A percentile compares a stretch with the other conserved stretches of the same genome.
phyloP scores from a whole-genome alignment of 1,139 yeast genomes.

The Debaryomyces udenii region DNA sequence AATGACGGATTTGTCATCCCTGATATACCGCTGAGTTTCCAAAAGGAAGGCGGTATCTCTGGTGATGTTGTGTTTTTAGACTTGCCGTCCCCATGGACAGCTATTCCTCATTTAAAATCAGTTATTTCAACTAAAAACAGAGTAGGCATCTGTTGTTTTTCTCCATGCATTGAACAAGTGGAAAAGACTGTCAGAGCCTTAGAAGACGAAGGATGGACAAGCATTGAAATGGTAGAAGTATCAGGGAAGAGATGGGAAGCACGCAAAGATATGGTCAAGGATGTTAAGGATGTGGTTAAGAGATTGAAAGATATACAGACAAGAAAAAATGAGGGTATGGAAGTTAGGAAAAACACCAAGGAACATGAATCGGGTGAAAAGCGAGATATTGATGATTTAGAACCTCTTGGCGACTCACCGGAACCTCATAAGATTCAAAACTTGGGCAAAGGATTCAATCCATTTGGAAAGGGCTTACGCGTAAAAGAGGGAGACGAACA shows the following conservation, averaged over 20 bases:
- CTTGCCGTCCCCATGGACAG: constrained; percentile 97
- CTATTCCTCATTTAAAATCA: constrained; percentile 70
- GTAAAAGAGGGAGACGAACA: constrained; percentile 83
- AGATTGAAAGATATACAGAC: constrained; percentile 80
- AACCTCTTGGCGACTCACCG: constrained; percentile 16
- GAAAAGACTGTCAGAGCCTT: constrained; percentile 78
- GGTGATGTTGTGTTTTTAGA: constrained; percentile 86
- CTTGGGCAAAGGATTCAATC: constrained; percentile 69
- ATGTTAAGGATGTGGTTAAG: constrained; percentile 76
- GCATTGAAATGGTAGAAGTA: constrained; percentile 91
- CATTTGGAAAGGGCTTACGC: constrained; percentile 84
- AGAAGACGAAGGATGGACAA: constrained; percentile 79
- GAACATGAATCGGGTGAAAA: constrained; percentile 21
- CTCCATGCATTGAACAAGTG: constrained; percentile 98
- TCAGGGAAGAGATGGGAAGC: constrained; percentile 89
- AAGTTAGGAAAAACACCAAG: constrained; percentile 48
- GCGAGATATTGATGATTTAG: constrained; percentile 20
- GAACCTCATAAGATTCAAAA: constrained; percentile 29
- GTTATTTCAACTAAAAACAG: constrained; percentile 60
- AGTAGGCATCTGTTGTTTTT: constrained; percentile 85
- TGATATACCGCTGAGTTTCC: constrained; percentile 34
- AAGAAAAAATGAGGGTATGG: constrained; percentile 75
- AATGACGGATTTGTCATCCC: constrained; percentile 73
- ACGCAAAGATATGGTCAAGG: constrained; percentile 83
- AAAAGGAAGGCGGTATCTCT: constrained; percentile 32